These are phyloP conservation scores for Seiridium cupressi DNA, from an alignment of 2,329 filamentous ascomycete genomes.

Conservation along the genomic window DNA sequence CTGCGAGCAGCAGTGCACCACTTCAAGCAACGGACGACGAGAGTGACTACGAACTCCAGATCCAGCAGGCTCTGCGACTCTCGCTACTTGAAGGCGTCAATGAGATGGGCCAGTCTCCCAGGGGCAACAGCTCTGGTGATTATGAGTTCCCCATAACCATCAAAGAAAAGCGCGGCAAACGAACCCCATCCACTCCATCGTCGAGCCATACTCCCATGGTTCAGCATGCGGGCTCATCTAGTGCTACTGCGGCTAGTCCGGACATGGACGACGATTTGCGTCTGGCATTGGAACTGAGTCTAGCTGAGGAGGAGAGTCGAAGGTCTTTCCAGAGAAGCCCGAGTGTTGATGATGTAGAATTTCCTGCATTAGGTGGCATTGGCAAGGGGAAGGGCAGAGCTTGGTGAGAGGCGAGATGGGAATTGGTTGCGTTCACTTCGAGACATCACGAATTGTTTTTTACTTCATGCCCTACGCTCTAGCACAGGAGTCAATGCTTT, in stretches of 20 bases:
- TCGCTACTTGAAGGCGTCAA: slow-evolving; percentile 57
- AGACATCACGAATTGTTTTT: slow-evolving; percentile 7
- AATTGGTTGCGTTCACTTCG: slow-evolving; percentile 9
- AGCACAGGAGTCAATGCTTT: background rate
- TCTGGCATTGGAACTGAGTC: slow-evolving; percentile 58
- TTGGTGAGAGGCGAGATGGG: background rate
- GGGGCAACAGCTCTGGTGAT: slow-evolving; percentile 43
- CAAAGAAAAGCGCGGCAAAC: slow-evolving; percentile 42
- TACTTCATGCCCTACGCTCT: background rate
- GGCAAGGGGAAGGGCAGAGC: slow-evolving; percentile 23
- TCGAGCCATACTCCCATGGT: slow-evolving; percentile 34
- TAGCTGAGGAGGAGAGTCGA: slow-evolving; percentile 51
- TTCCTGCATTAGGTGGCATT: slow-evolving; percentile 22
- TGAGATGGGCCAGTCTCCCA: slow-evolving; percentile 43
- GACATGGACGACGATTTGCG: slow-evolving; percentile 55
- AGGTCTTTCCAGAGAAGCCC: slow-evolving; percentile 16
- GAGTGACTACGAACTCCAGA: slow-evolving; percentile 58
- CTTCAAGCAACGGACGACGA: slow-evolving; percentile 37
- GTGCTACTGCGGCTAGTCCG: slow-evolving; percentile 8
- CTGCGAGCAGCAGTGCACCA: slow-evolving; percentile 20
- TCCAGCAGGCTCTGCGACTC: slow-evolving; percentile 62
- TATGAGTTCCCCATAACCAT: slow-evolving; percentile 51
- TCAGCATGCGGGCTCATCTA: slow-evolving; percentile 13
- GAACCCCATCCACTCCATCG: slow-evolving; percentile 31
- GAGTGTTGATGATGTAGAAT: slow-evolving; percentile 21